These are phyloP conservation scores for Rhizopogon vinicolor DNA, from an alignment of 768 basidiomycete genomes.

Conservation along the genomic window DNA sequence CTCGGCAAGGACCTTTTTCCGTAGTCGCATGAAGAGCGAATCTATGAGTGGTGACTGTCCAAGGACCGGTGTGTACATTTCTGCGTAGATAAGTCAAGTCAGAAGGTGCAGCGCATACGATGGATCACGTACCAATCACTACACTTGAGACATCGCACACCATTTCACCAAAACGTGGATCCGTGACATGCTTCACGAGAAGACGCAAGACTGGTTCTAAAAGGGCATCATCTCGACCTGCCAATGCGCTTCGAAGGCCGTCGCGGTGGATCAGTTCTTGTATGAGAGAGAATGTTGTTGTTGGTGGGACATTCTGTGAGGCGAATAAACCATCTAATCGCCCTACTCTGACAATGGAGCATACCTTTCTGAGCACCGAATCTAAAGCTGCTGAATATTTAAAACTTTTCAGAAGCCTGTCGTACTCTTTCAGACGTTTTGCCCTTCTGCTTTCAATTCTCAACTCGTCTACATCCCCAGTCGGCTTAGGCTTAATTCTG, in stretches of 20 bases:
- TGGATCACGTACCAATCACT: constrained; percentile 65
- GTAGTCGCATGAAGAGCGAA: constrained; percentile 73
- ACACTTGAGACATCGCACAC: constrained; percentile 77
- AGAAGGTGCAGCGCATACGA: neutral
- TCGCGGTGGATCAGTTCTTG: constrained; percentile 92
- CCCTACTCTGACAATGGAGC: constrained; percentile 4
- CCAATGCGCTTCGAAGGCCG: constrained; percentile 79
- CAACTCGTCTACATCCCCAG: constrained; percentile 69
- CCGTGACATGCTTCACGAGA: constrained; percentile 77
- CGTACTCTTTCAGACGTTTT: constrained; percentile 80
- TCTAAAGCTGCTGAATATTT: constrained; percentile 94
- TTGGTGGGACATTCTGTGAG: constrained; percentile 72
- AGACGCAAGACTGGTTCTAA: constrained; percentile 89
- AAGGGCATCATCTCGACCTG: constrained; percentile 89
- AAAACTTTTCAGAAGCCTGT: constrained; percentile 85
- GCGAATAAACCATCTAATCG: neutral
- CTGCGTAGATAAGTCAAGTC: constrained; percentile 35
- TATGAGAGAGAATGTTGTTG: constrained; percentile 84
- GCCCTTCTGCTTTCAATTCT: constrained; percentile 68
- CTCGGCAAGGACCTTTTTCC: constrained; percentile 82
- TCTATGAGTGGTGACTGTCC: constrained; percentile 95
- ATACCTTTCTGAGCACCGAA: constrained; percentile 80
- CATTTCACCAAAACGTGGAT: constrained; percentile 90
- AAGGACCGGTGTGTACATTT: constrained; percentile 88
- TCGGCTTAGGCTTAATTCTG: constrained; percentile 43